Conservation (phyloP, 2,329 filamentous ascomycete species). For the Claviceps africana region DNA sequence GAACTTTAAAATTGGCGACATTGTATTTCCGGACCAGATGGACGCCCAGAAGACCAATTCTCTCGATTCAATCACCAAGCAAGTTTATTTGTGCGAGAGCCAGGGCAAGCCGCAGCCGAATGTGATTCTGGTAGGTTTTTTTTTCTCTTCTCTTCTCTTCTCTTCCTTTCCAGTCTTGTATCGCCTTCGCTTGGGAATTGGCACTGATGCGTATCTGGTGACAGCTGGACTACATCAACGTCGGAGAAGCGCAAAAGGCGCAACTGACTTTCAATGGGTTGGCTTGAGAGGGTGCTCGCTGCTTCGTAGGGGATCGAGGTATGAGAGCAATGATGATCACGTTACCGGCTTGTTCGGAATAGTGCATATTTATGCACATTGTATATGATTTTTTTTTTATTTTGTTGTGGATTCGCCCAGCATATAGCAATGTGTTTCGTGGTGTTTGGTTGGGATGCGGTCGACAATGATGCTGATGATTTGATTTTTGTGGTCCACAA, state of each 20-base stretch:
- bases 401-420: neutral
- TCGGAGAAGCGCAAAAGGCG: slow-evolving; percentile 25
- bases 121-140: slow-evolving; percentile 19
- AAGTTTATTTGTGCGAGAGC: slow-evolving; percentile 16
- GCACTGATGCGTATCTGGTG: slow-evolving; percentile 3
- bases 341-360: neutral
- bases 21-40: slow-evolving; percentile 21
- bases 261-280: slow-evolving; percentile 25
- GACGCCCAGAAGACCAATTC: slow-evolving; percentile 22
- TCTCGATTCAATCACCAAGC: slow-evolving; percentile 14
- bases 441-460: neutral
- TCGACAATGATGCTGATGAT: neutral
- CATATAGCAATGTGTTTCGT: neutral
- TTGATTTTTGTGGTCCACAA: neutral
- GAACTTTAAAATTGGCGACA: slow-evolving; percentile 16
- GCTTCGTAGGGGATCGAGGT: neutral
- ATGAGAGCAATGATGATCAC: neutral
- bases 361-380: neutral
- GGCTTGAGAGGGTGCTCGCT: slow-evolving; percentile 6
- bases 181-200: slow-evolving; percentile 5
- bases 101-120: slow-evolving; percentile 15
- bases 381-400: neutral
- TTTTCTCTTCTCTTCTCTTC: neutral
- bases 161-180: neutral
- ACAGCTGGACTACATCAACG: slow-evolving; percentile 30